Percentiles rank a stretch among this genome's conserved stretches.
These are phyloP conservation scores for Aquilaria yunnanensis DNA, from an alignment of 345 rosid genomes.

Conservation along the genomic window DNA sequence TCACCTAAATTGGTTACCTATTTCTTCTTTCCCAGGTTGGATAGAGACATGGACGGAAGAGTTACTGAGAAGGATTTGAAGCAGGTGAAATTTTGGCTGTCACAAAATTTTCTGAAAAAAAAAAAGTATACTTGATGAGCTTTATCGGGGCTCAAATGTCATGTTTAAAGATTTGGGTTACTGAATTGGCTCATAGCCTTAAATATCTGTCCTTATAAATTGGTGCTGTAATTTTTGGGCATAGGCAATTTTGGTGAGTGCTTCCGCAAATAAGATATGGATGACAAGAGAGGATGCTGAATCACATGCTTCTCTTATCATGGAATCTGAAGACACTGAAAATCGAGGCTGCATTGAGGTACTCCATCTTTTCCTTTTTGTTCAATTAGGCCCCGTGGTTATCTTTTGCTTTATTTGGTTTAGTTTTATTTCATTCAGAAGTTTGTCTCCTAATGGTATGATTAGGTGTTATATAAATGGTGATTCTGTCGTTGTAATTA, in stretches of 20 bases:
- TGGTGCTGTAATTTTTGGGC: background rate
- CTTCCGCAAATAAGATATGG: constrained; percentile 36
- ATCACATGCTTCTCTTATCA: constrained; percentile 30
- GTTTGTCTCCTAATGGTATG: too few relatives aligned
- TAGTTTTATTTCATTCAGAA: too few relatives aligned
- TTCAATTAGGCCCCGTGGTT: too few relatives aligned
- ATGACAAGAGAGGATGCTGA: constrained; percentile 31
- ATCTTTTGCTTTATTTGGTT: too few relatives aligned
- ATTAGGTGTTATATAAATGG: too few relatives aligned
- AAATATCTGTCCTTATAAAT: too few relatives aligned
- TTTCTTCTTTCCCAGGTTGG: constrained; percentile 26
- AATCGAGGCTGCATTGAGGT: constrained; percentile 39
- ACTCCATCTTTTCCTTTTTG: background rate
- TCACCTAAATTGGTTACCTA: background rate
- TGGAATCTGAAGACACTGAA: constrained; percentile 31
- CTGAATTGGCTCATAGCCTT: too few relatives aligned
- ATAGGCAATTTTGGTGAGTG: constrained; percentile 32
- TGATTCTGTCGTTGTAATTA: too few relatives aligned
- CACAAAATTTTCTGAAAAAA: too few relatives aligned
- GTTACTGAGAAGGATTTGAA: constrained; percentile 25
- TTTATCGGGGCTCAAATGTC: too few relatives aligned
- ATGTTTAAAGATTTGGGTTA: too few relatives aligned
- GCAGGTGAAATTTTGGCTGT: constrained; percentile 20
- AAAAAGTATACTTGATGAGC: background rate
- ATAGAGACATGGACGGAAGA: constrained; percentile 42